phyloP scores from a whole-genome alignment of 2,329 filamentous ascomycete species.

The Claviceps pusilla region DNA sequence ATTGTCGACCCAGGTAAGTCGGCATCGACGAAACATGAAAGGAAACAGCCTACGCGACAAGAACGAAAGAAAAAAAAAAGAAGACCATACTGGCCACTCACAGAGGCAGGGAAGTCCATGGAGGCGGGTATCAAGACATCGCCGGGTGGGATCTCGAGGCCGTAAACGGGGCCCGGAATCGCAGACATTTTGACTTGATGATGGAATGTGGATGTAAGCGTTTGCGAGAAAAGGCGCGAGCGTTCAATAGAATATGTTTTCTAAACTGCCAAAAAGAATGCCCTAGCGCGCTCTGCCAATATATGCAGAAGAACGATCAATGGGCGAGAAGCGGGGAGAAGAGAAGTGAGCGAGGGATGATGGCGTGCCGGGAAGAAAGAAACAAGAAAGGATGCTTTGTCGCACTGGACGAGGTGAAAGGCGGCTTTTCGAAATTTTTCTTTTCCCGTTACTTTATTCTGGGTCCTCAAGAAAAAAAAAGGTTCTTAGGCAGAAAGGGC shows the following conservation, averaged over 20 bases:
- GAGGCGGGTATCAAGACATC: slow-evolving; percentile 68
- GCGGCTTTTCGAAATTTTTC: slow-evolving; percentile 20
- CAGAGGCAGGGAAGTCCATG: slow-evolving; percentile 67
- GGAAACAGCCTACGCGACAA: not conserved
- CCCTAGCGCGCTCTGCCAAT: not conserved
- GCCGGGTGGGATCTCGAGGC: slow-evolving; percentile 77
- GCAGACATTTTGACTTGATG: slow-evolving; percentile 33
- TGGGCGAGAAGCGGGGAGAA: not conserved
- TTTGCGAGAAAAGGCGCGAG: not conserved
- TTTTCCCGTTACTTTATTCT: slow-evolving; percentile 1
- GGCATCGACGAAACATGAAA: not conserved
- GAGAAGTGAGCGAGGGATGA: too few relatives aligned
- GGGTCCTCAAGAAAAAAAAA: slow-evolving; percentile 2
- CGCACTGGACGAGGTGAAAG: not conserved
- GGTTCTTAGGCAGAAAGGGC: slow-evolving; percentile 3
- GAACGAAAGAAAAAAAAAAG: not conserved
- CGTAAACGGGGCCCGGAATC: slow-evolving; percentile 67
- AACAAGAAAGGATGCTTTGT: not conserved
- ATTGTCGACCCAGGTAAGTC: not conserved
- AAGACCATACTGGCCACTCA: slow-evolving; percentile 34
- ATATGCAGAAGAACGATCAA: not conserved
- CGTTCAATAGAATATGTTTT: not conserved
- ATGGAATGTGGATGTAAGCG: not conserved
- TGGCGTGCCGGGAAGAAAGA: not conserved
- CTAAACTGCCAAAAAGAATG: not conserved